Evolutionary conservation across 2,329 filamentous ascomycete genomes (phyloP), one percentile per base, ranked within the genome.

Genomic region (Penicillium sclerotigenum): DNA sequence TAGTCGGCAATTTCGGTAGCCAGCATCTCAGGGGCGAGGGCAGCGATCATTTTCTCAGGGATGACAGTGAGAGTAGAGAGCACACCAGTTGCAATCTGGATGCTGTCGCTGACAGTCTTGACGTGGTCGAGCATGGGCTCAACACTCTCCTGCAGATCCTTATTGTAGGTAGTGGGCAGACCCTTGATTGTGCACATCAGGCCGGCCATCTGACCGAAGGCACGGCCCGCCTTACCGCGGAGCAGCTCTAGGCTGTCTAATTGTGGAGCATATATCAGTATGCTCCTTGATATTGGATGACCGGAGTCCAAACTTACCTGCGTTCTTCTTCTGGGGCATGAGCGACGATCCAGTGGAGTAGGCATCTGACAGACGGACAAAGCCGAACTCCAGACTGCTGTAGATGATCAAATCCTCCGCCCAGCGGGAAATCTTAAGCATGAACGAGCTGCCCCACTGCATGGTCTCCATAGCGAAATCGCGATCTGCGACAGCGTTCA

Each of bases 351-450:
- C 89, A 0, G 90, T 93, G 0, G 83, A 86, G 73, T 93, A 94
- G 0, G 88, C 88, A 69, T 95, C 90, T 8, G 89, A 88, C 16
- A 94, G 75, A 56, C 82, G 81, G 36, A 91, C 82, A 70, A 90
- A 93, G 18, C 85, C 84, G 68, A 93, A 94, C 71, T 93, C 89
- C 54, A 85, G 76, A 9, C 87, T 85, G 24, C 82, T 87, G 78
- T 93, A 92, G 69, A 95, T 83, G 75, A 96, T 95, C 58, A 96
- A 77, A 70, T 96, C 91, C 76, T 96, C 90, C 4, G 87, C 84
- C 86, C 88, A 93, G 53, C 89, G 84, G 53, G 83, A 89, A 64
- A 95, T 81, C 77, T 94, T 90, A 59, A 84, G 81, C 86, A 90
- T 93, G 61, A 95, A 79, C 67, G 87, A 88, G 29, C 83, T 82